phyloP scores from a whole-genome alignment of 2,329 filamentous ascomycete genomes.

The Dactylellina haptotyla region DNA sequence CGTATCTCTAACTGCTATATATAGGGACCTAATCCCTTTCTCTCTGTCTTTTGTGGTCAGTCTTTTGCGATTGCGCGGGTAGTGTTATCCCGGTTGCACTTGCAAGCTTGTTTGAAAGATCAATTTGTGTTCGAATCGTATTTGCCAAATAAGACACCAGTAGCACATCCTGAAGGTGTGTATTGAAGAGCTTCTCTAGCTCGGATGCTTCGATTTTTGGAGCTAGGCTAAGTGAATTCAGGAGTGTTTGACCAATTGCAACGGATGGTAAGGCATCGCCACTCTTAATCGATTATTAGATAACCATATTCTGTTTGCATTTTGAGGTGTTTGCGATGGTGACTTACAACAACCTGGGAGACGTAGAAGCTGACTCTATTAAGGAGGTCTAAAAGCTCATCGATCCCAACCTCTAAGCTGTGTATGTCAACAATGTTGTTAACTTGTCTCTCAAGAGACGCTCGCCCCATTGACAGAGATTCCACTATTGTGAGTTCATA shows the following conservation, averaged over 20 bases:
- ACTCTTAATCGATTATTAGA: slow-evolving; percentile 63
- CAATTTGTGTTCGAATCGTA: slow-evolving; percentile 98
- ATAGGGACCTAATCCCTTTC: slow-evolving; percentile 36
- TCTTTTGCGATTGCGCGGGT: slow-evolving; percentile 29
- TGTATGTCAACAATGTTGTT: slow-evolving; percentile 81
- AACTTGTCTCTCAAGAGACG: slow-evolving; percentile 35
- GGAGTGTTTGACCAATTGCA: slow-evolving; percentile 90
- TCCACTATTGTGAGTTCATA: slow-evolving; percentile 25
- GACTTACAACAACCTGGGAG: slow-evolving; percentile 77
- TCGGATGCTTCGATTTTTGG: slow-evolving; percentile 92
- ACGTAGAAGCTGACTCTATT: slow-evolving; percentile 93
- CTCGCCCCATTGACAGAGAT: slow-evolving; percentile 40
- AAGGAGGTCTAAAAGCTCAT: slow-evolving; percentile 87
- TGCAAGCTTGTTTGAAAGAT: slow-evolving; percentile 92
- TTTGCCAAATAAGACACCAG: slow-evolving; percentile 98
- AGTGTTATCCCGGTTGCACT: slow-evolving; percentile 61
- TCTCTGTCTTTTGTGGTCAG: slow-evolving; percentile 40
- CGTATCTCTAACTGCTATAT: too few species aligned
- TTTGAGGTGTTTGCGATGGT: not conserved
- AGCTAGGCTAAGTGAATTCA: slow-evolving; percentile 90
- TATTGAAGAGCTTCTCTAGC: slow-evolving; percentile 99
- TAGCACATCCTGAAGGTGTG: slow-evolving; percentile 98
- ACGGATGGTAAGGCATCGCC: slow-evolving; percentile 91
- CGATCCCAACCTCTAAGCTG: slow-evolving; percentile 82
- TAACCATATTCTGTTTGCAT: not conserved